phyloP scores from a whole-genome alignment of 2,329 filamentous ascomycete species.

The Lasiodiplodia sp. region DNA sequence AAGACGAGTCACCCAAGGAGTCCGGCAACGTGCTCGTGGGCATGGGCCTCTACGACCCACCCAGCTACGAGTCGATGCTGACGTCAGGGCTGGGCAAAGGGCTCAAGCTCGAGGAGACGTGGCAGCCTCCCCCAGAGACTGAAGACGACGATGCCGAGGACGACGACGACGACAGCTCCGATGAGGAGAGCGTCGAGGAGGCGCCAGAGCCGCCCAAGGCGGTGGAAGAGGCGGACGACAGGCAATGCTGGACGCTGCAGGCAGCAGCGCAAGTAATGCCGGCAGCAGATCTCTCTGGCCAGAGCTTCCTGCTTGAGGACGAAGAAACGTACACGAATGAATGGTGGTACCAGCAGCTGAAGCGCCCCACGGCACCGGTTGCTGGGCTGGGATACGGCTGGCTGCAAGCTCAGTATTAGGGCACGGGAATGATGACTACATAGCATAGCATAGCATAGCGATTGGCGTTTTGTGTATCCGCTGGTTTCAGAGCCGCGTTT shows the following conservation, averaged over 20 bases:
- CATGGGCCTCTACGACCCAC: constrained; percentile 80
- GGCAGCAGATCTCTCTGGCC: constrained; percentile 46
- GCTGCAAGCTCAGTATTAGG: constrained; percentile 38
- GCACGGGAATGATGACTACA: constrained; percentile 7
- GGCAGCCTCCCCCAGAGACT: constrained; percentile 65
- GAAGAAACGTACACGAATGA: constrained; percentile 47
- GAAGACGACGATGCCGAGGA: constrained; percentile 63
- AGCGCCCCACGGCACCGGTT: constrained; percentile 45
- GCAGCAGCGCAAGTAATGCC: constrained; percentile 36
- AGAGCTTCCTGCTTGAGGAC: constrained; percentile 51
- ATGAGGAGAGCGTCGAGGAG: constrained; percentile 57
- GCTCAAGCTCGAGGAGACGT: constrained; percentile 81
- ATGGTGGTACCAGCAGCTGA: constrained; percentile 51
- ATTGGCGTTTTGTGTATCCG: constrained; percentile 37
- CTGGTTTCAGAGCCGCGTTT: constrained; percentile 18
- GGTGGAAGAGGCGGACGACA: constrained; percentile 32
- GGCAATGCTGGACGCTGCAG: constrained; percentile 37
- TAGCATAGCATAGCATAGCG: constrained; percentile 38
- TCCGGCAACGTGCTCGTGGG: constrained; percentile 78
- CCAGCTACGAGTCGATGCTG: constrained; percentile 64
- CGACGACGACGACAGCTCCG: constrained; percentile 37
- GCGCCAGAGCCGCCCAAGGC: constrained; percentile 31
- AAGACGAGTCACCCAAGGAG: constrained; percentile 61
- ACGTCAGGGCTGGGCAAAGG: constrained; percentile 66
- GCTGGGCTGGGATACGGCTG: constrained; percentile 48